Percentiles rank a stretch among this genome's conserved stretches.
These are phyloP conservation scores for Allodekkera sacchari DNA, from an alignment of 805 yeast genomes.

Conservation along the genomic window DNA sequence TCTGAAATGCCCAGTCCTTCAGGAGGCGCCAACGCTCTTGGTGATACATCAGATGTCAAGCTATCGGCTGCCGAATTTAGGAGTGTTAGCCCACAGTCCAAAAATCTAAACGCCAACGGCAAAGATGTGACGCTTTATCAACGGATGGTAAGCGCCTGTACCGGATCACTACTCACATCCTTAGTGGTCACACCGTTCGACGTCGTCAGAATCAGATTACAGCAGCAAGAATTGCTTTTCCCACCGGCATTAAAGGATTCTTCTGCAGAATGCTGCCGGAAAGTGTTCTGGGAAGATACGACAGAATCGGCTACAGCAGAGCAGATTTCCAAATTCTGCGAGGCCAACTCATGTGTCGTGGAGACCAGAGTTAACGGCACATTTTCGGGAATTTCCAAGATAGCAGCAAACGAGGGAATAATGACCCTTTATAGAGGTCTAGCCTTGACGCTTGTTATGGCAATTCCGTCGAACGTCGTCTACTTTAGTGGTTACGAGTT, in stretches of 20 bases:
- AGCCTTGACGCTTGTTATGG: conserved; percentile 74
- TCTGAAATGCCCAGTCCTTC: too few relatives aligned
- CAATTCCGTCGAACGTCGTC: conserved; percentile 86
- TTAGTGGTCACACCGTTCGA: conserved; percentile 74
- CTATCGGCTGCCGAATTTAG: too few relatives aligned
- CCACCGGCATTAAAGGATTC: conserved; percentile 24
- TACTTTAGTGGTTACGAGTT: conserved; percentile 92
- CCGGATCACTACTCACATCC: conserved; percentile 68
- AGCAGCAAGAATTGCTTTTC: conserved; percentile 60
- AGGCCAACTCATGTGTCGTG: conserved; percentile 32
- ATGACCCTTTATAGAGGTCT: conserved; percentile 84
- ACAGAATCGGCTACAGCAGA: conserved; percentile 3
- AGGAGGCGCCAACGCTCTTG: too few relatives aligned
- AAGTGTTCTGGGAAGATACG: conserved; percentile 27
- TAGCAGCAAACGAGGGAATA: conserved; percentile 66
- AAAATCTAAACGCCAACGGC: too few relatives aligned
- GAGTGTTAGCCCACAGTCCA: too few relatives aligned
- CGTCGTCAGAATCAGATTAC: conserved; percentile 67
- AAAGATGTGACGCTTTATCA: conserved; percentile 41
- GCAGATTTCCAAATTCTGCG: conserved; percentile 27
- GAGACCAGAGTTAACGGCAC: conserved; percentile 52
- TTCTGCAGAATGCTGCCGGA: conserved; percentile 27
- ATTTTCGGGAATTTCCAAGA: conserved; percentile 59
- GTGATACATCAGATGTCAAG: too few relatives aligned
- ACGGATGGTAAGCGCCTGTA: conserved; percentile 71